Base-by-base conservation (phyloP, 345 rosid genomes). In the Arabidopsis arenosa region DNA sequence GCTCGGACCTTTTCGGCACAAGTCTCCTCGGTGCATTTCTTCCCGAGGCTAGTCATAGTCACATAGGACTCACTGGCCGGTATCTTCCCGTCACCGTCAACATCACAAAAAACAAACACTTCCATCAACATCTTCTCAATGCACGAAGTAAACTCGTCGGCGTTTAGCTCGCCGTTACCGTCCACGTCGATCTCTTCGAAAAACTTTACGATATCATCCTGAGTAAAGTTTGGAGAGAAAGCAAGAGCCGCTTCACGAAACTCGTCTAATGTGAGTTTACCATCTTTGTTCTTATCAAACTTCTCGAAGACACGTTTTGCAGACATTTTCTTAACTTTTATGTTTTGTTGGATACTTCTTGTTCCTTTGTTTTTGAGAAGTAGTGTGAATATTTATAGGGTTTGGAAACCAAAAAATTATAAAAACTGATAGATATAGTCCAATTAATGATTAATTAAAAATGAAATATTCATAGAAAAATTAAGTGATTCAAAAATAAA, bases 281-380 rank as follows among this genome's bases (percentile, higher is more conserved):
- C 70, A 5, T 73, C 76, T 37, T 51, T 62, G 68, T 49, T 61
- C 40, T 72, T 61, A 60, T 72, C 60, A 36, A 49, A 72, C 37
- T 45, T 47, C 14, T 64, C 36, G 26, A 73, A 64, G 18, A 55
- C 26, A 18, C 17, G 14, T 47, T 33, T n/a, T 33, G 36, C 56
- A 32, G 56, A 54, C 70, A 63, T 73, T 7, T 44, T 15, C 32
- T 44, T 15, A 5, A 8, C 2, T 11, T 8, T 7, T 59, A n/a
- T 40, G 12, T 60, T 14, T 35, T 35, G n/a, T 51, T 36, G 37
- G 32, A n/a, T 49, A 17, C 9, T 30, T 48, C 0, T 12, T 68
- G 0, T 14, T 60, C n/a, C 6, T 28, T 12, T 66, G 45, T 51
- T 21, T 49, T 21, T 35, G 17, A 59, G n/a, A 61, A 18, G 5